Evolutionary conservation across 2,329 filamentous ascomycete genomes (phyloP).

Genomic region (Arthroderma sp.): DNA sequence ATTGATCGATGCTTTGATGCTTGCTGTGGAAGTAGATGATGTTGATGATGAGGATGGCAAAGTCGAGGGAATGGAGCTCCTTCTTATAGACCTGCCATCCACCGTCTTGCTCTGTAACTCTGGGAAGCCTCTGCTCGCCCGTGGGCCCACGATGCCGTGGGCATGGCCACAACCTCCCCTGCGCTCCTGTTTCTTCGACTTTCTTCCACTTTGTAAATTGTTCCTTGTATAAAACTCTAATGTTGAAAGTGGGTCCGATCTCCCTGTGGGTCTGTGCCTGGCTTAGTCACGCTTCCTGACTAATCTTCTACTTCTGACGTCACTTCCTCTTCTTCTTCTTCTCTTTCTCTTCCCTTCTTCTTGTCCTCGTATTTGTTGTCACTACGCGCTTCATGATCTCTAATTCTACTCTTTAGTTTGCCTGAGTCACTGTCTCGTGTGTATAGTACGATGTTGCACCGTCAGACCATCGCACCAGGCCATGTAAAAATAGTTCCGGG

Average conservation of each 20-base stretch:
- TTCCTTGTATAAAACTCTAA: conserved; percentile 1
- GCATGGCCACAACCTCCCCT: not conserved
- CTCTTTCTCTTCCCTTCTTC: not conserved
- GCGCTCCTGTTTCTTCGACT: not conserved
- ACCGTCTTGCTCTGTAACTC: not conserved
- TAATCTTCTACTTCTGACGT: not conserved
- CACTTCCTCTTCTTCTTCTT: not conserved
- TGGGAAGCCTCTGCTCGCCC: not conserved
- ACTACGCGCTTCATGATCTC: no score
- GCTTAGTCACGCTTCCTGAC: not conserved
- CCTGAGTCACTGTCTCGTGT: not conserved
- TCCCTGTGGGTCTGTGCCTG: not conserved
- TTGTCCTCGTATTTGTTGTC: no score
- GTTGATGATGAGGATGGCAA: not conserved
- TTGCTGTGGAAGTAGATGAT: not conserved
- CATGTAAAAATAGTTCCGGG: conserved; percentile 4
- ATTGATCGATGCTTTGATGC: not conserved
- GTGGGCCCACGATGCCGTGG: not conserved
- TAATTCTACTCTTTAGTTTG: not conserved
- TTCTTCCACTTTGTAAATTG: not conserved
- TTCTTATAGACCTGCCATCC: conserved; percentile 6
- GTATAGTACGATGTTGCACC: not conserved
- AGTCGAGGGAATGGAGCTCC: not conserved
- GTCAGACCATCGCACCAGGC: conserved; percentile 3
- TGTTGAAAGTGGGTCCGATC: not conserved